Evolutionary conservation across 805 yeast species (phyloP).

Genomic region (Kluyveromyces dobzhanskii): DNA sequence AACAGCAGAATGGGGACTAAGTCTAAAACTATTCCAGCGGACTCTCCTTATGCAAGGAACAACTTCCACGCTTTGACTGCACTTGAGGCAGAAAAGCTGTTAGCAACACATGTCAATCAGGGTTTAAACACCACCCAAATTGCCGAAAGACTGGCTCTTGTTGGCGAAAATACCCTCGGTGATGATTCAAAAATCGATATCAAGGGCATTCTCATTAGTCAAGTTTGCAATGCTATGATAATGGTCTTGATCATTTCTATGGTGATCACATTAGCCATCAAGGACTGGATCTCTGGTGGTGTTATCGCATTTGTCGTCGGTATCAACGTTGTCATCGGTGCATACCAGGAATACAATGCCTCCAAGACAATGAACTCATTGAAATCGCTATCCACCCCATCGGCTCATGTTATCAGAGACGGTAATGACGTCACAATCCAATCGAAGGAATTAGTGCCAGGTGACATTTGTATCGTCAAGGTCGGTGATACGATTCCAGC

Average conservation of each 20-base stretch:
- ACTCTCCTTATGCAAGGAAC: conserved; percentile 40
- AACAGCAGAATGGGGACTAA: neutral
- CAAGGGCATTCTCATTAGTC: conserved; percentile 66
- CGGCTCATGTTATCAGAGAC: conserved; percentile 79
- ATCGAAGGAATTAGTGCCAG: conserved; percentile 86
- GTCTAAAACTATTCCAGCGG: neutral
- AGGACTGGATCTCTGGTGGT: conserved; percentile 89
- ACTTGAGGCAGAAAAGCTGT: conserved; percentile 50
- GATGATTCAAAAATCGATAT: conserved; percentile 70
- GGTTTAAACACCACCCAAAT: conserved; percentile 67
- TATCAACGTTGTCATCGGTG: conserved; percentile 91
- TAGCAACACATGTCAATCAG: conserved; percentile 47
- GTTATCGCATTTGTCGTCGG: conserved; percentile 83
- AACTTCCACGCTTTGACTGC: conserved; percentile 50
- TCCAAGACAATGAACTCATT: conserved; percentile 91
- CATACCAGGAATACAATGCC: conserved; percentile 91
- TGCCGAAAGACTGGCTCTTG: conserved; percentile 54
- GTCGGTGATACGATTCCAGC: conserved; percentile 98
- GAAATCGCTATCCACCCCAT: conserved; percentile 87
- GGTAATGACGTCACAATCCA: conserved; percentile 64
- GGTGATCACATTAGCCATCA: conserved; percentile 75
- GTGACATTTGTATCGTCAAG: conserved; percentile 80
- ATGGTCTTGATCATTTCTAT: conserved; percentile 85
- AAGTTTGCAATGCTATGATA: conserved; percentile 88
- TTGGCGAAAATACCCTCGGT: conserved; percentile 74